Conservation (phyloP, 768 basidiomycete species). For the Auricularia cornea region DNA sequence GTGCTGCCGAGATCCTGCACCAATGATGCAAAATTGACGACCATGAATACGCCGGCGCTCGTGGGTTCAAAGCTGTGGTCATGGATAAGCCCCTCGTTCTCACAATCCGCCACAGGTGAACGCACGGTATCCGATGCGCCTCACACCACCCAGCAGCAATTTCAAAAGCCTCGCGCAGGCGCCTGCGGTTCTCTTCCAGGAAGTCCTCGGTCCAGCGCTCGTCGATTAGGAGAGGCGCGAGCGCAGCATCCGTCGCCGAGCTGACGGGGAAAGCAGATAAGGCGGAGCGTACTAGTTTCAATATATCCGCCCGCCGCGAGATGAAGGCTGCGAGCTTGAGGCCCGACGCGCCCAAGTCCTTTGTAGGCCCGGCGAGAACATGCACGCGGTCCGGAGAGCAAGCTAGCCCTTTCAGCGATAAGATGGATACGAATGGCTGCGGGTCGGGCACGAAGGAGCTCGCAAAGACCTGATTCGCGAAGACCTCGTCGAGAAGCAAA, state of each 20-base stretch:
- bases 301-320: not conserved
- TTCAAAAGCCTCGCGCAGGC: not conserved
- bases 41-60: not conserved
- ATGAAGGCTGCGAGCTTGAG: not conserved
- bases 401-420: not conserved
- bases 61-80: not conserved
- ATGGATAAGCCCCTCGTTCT: too few relatives aligned
- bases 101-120: not conserved
- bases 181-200: not conserved
- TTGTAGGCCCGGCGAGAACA: not conserved
- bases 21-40: not conserved
- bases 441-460: not conserved
- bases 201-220: not conserved
- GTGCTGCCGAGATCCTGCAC: not conserved
- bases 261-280: not conserved
- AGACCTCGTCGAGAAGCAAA: constrained; percentile 2
- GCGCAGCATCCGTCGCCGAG: not conserved
- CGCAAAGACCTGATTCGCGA: constrained; percentile 3
- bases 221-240: not conserved
- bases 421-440: not conserved
- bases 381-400: not conserved
- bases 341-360: not conserved
- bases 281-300: not conserved
- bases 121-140: not conserved
- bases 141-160: not conserved